A percentile compares a stretch with the other conserved stretches of the same genome.
phyloP scores from a whole-genome alignment of 2,329 filamentous ascomycete species.

The Exophiala oligosperma region DNA sequence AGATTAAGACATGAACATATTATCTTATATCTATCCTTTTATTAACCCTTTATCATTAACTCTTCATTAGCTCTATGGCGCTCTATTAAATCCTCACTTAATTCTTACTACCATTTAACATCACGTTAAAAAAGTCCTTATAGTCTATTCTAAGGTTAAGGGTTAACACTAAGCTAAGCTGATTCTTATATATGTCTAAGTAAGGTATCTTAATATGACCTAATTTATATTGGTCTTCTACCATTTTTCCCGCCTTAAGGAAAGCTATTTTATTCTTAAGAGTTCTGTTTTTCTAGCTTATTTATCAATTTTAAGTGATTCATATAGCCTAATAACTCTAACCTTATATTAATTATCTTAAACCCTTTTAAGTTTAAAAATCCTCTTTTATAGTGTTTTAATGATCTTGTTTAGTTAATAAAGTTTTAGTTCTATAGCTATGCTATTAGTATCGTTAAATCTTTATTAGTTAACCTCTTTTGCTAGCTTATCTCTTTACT shows the following conservation, averaged over 20 bases:
- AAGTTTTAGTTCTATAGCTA: neutral
- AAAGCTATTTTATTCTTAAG: neutral
- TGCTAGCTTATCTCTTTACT: neutral
- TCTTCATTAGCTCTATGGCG: neutral
- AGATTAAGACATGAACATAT: neutral
- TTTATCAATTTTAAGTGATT: neutral
- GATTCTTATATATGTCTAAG: neutral
- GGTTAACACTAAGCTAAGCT: neutral
- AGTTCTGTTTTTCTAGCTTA: neutral
- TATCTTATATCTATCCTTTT: neutral
- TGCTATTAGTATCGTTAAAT: neutral
- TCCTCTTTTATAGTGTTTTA: neutral
- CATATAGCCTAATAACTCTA: neutral
- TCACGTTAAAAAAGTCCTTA: neutral
- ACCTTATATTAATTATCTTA: slow-evolving; percentile 1
- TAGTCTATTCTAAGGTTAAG: neutral
- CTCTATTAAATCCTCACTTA: neutral
- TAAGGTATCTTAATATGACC: neutral
- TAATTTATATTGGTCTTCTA: neutral
- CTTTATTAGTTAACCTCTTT: neutral
- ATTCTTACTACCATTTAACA: neutral
- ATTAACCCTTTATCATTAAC: neutral
- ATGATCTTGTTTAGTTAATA: slow-evolving; percentile 1
- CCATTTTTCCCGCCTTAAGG: neutral
- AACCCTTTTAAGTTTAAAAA: neutral